Conservation (phyloP, 768 basidiomycete species). For the Cantharellus cinnabarinus region DNA sequence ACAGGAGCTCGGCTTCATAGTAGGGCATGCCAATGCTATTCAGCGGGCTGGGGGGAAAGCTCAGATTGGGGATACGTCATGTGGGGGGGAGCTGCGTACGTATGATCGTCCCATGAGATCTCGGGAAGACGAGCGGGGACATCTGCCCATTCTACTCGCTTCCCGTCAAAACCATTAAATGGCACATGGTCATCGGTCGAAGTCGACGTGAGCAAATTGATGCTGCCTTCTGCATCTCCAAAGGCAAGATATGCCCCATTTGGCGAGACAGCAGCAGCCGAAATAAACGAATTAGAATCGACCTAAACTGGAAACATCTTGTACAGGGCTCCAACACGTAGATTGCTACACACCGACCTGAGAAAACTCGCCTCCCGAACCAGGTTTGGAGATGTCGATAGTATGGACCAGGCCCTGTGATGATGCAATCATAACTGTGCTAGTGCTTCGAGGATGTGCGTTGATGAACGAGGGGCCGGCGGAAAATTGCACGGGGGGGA, state of each 20-base stretch:
- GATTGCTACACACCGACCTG: constrained; percentile 29
- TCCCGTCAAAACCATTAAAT: constrained; percentile 80
- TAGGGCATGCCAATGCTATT: constrained; percentile 77
- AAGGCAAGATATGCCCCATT: constrained; percentile 85
- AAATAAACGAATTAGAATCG: constrained; percentile 20
- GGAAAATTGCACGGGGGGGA: constrained; percentile 75
- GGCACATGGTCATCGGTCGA: constrained; percentile 31
- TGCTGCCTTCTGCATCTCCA: constrained; percentile 66
- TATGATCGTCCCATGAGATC: constrained; percentile 64
- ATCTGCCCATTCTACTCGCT: constrained; percentile 73
- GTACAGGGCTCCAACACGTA: not conserved
- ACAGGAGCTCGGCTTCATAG: constrained; percentile 56
- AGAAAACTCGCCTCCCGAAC: constrained; percentile 49
- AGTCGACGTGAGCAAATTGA: constrained; percentile 66
- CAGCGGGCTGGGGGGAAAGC: constrained; percentile 38
- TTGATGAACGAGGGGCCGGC: constrained; percentile 74
- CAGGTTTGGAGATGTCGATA: constrained; percentile 57
- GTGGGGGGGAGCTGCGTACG: constrained; percentile 27
- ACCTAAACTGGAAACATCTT: not conserved
- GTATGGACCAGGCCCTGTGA: constrained; percentile 68
- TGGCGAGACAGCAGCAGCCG: constrained; percentile 61
- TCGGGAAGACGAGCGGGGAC: constrained; percentile 41
- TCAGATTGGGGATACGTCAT: not conserved
- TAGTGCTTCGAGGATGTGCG: constrained; percentile 52
- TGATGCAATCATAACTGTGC: constrained; percentile 55